Percentiles rank a stretch among this genome's conserved stretches.
Evolutionary conservation across 352 stramenopile species (phyloP).

Genomic region (Phytopythium boreale): DNA sequence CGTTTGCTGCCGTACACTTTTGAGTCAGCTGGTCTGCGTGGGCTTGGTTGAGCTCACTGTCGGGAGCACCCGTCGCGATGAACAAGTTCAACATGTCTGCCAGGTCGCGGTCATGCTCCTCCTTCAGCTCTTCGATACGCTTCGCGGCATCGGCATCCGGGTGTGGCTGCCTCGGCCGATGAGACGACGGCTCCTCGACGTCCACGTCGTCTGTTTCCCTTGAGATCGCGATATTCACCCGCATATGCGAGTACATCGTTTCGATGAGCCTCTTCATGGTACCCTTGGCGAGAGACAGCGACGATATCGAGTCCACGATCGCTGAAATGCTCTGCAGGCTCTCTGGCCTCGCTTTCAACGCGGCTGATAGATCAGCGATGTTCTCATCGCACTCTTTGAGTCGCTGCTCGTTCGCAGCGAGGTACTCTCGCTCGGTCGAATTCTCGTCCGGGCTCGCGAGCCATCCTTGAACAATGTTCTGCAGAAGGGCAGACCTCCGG

Average conservation of each 20-base stretch:
- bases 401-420: conserved; percentile 48
- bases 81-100: conserved; percentile 32
- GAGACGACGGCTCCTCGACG: background rate
- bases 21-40: conserved; percentile 15
- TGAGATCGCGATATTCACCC: conserved; percentile 31
- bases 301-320: conserved; percentile 44
- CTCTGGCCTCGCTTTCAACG: conserved; percentile 21
- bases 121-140: conserved; percentile 16
- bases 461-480: conserved; percentile 40
- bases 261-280: conserved; percentile 52
- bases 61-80: conserved; percentile 12
- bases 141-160: background rate
- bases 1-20: conserved; percentile 13
- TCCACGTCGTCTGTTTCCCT: conserved; percentile 22
- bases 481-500: conserved; percentile 41
- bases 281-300: conserved; percentile 37
- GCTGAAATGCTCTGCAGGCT: conserved; percentile 23
- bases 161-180: background rate
- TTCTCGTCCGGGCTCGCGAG: conserved; percentile 19
- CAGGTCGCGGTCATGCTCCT: conserved; percentile 35
- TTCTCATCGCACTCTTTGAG: conserved; percentile 55
- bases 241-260: conserved; percentile 49
- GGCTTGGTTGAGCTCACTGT: conserved; percentile 3
- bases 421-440: conserved; percentile 49
- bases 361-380: conserved; percentile 50